phyloP scores from a whole-genome alignment of 768 basidiomycete genomes.

The Russula virescens region DNA sequence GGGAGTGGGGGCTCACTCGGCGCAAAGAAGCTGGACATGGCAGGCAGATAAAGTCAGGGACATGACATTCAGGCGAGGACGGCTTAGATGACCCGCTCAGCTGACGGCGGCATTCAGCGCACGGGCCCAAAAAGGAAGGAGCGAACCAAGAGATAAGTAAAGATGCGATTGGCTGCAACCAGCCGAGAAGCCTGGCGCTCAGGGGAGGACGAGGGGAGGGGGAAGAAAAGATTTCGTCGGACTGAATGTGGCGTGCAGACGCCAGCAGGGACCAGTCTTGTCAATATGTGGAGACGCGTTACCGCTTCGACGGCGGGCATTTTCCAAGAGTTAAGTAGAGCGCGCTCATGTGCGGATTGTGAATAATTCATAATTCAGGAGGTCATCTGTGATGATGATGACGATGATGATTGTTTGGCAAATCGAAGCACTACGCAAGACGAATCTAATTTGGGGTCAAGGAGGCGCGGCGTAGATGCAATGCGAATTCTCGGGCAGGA shows the following conservation, averaged over 20 bases:
- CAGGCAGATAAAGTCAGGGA: constrained; percentile 15
- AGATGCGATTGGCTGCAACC: constrained; percentile 1
- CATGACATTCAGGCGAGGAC: constrained; percentile 19
- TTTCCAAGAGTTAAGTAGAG: background rate
- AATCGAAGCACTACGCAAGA: constrained; percentile 14
- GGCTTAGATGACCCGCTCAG: constrained; percentile 9
- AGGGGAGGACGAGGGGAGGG: background rate
- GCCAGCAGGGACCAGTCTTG: constrained; percentile 11
- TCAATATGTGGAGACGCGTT: constrained; percentile 13
- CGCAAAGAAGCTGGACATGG: constrained; percentile 20
- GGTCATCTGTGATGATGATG: background rate
- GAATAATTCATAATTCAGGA: constrained; percentile 14
- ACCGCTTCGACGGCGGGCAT: constrained; percentile 4
- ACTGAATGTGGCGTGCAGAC: constrained; percentile 19
- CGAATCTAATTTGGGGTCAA: constrained; percentile 14
- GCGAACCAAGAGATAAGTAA: background rate
- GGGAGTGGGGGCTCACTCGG: background rate
- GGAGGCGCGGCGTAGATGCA: background rate
- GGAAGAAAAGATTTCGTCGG: constrained; percentile 11
- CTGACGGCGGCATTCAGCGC: constrained; percentile 20
- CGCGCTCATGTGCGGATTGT: background rate
- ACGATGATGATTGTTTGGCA: background rate
- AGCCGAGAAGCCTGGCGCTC: constrained; percentile 23
- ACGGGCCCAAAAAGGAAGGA: constrained; percentile 5
- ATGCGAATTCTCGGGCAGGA: background rate